Evolutionary conservation across 768 basidiomycete genomes (phyloP), one percentile per base, ranked within the genome.

Genomic region (Agrocybe praecox): DNA sequence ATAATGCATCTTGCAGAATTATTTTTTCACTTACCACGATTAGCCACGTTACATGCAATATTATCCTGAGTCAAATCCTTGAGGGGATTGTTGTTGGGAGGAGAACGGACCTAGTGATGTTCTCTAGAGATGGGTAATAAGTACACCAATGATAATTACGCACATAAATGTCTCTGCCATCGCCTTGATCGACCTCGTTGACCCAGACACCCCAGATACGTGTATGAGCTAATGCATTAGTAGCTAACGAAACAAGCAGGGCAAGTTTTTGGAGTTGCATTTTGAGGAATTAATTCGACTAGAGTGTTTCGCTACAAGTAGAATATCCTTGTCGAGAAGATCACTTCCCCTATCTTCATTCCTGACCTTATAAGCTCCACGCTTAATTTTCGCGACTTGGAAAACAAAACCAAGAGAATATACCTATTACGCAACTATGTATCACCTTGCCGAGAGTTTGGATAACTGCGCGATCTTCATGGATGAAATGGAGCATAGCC

Each of bases 151-250:
- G 32, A 52, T 21, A 46, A 22, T 4, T 1, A 67, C 69, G 8
- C 10, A 69, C 69, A 14, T 73, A 75, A 49, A 49, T 50, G 56
- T 69, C 69, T 47, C 66, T 61, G 34, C 74, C 71, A 57, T 69
- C 67, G 29, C 73, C 74, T 56, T 75, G 73, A 52, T 72, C 68
- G 42, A 72, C 69, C 23, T 68, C 72, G 53, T 75, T 74, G 47
- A 75, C 67, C 73, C 72, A 74, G 33, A 72, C 69, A 46, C 73
- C 66, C 61, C 67, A 75, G n/a, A 75, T 67, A 5, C 70, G 72
- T 29, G 68, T 63, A 49, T 75, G 74, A 11, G 74, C 74, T 33
- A 62, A 40, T 10, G 61, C 57, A 23, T 61, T 62, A 14, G 64
- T 55, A 32, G 68, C 50, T 21, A 67, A 57, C 14, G 70, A 66